phyloP scores from a whole-genome alignment of 352 stramenopile species.

The Thraustotheca clavata region DNA sequence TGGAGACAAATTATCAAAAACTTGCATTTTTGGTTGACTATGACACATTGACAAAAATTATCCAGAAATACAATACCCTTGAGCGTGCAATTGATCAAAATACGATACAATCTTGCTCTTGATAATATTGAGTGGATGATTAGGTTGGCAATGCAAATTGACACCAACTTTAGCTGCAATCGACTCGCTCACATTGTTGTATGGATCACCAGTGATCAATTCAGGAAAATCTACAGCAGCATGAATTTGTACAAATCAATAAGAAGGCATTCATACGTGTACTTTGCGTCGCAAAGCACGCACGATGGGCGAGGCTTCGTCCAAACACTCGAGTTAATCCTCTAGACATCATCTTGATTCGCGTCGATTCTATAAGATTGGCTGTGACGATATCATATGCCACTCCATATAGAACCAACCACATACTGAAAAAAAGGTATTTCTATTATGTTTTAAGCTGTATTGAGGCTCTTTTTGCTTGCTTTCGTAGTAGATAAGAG shows the following conservation, averaged over 20 bases:
- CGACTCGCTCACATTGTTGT: conserved; percentile 81
- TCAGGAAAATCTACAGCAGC: conserved; percentile 9
- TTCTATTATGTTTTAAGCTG: too few species aligned
- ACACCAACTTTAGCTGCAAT: conserved; percentile 84
- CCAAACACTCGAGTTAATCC: background rate
- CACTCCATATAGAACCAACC: too few species aligned
- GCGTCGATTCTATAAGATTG: too few species aligned
- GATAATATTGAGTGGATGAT: conserved; percentile 90
- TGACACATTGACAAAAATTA: background rate
- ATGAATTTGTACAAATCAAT: conserved; percentile 1
- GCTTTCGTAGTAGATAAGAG: too few species aligned
- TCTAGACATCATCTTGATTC: background rate
- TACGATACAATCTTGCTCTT: conserved; percentile 89
- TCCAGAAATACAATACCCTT: conserved; percentile 1
- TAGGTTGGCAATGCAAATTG: conserved; percentile 74
- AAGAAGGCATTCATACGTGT: background rate
- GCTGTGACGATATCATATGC: too few species aligned
- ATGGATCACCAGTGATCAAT: conserved; percentile 44
- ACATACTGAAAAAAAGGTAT: too few species aligned
- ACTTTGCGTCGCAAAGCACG: conserved; percentile 11
- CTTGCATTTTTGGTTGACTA: conserved; percentile 64
- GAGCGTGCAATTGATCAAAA: conserved; percentile 65
- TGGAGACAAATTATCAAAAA: conserved; percentile 82
- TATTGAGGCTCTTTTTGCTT: too few species aligned
- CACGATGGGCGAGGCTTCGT: background rate